These are phyloP conservation scores for Solanum sparsipilum DNA, from an alignment of 257 asterid species.

Conservation along the genomic window DNA sequence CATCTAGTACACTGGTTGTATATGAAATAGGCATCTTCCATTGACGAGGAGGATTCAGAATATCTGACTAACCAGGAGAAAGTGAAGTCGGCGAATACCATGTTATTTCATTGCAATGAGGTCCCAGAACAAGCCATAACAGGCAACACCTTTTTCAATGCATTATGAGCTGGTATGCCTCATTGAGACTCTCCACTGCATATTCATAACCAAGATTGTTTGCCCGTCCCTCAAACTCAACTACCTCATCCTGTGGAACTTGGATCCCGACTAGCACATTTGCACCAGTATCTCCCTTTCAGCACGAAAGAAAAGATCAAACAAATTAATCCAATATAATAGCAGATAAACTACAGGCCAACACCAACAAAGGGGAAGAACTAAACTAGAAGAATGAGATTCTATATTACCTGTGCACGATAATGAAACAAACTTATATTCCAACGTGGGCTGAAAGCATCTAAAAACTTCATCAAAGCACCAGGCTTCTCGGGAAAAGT, in stretches of 20 bases:
- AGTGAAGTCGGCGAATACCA: not conserved
- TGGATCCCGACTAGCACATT: constrained; percentile 92
- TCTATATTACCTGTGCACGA: constrained; percentile 70
- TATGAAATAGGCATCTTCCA: not conserved
- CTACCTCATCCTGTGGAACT: constrained; percentile 52
- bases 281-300: constrained; percentile 90
- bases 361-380: not conserved
- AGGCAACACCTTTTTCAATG: constrained; percentile 16
- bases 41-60: not conserved
- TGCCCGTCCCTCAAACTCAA: constrained; percentile 54
- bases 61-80: not conserved
- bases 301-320: not conserved
- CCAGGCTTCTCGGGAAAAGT: constrained; percentile 91
- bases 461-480: constrained; percentile 81
- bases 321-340: not conserved
- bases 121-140: not conserved
- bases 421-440: constrained; percentile 93
- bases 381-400: not conserved
- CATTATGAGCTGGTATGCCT: constrained; percentile 74
- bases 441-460: constrained; percentile 87
- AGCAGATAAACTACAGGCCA: not conserved
- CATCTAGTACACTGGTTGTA: not conserved
- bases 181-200: constrained; percentile 55
- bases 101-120: not conserved
- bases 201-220: constrained; percentile 65